Evolutionary conservation across 805 yeast genomes (phyloP).

Genomic region (Metschnikowia koreensis): DNA sequence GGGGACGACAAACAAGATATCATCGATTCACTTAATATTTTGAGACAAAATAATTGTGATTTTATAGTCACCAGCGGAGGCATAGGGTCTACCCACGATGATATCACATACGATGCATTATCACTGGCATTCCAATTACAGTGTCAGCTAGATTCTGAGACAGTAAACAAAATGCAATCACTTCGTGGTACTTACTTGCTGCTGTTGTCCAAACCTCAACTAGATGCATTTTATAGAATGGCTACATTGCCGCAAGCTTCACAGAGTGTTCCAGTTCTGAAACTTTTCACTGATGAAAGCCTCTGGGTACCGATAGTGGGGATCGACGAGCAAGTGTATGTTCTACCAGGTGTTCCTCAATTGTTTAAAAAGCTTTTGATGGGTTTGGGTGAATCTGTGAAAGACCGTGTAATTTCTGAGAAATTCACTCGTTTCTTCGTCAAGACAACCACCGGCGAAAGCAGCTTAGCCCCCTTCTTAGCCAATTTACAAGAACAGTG

Average conservation of each 20-base stretch:
- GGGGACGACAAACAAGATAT: constrained; percentile 77
- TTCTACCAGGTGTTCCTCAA: constrained; percentile 84
- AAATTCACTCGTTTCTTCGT: constrained; percentile 51
- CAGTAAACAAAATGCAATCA: constrained; percentile 57
- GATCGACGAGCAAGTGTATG: constrained; percentile 59
- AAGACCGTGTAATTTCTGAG: constrained; percentile 23
- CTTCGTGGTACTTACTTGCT: constrained; percentile 39
- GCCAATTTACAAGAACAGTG: constrained; percentile 47
- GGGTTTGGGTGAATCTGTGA: constrained; percentile 39
- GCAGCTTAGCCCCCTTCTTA: constrained; percentile 66
- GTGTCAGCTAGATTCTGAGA: constrained; percentile 51
- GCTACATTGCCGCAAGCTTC: constrained; percentile 62
- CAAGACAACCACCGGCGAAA: constrained; percentile 59
- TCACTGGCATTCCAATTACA: constrained; percentile 60
- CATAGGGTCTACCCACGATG: constrained; percentile 91
- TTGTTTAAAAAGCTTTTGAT: constrained; percentile 57
- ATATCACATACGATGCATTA: constrained; percentile 76
- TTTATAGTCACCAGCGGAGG: constrained; percentile 69
- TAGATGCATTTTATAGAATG: constrained; percentile 69
- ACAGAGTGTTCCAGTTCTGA: constrained; percentile 34
- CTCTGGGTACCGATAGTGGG: constrained; percentile 86
- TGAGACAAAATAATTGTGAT: constrained; percentile 51
- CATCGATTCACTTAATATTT: constrained; percentile 47
- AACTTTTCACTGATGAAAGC: constrained; percentile 42
- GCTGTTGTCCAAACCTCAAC: constrained; percentile 41